phyloP scores from a whole-genome alignment of 2,329 filamentous ascomycete genomes.

The Diplodia mutila region DNA sequence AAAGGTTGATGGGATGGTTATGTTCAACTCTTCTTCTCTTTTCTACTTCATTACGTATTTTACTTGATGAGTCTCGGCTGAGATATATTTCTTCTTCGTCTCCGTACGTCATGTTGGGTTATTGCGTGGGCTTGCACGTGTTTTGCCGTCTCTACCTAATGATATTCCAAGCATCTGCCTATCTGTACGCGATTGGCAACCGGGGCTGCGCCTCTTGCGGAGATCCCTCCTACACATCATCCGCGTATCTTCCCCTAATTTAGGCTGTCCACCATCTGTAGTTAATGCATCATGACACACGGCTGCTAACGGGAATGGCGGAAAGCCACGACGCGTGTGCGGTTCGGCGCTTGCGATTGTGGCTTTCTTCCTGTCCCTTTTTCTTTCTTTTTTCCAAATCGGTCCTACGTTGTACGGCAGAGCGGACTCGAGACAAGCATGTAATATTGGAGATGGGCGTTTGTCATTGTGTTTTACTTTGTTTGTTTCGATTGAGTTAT shows the following conservation, averaged over 20 bases:
- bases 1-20: slow-evolving; percentile 11
- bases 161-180: neutral
- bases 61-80: neutral
- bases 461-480: neutral
- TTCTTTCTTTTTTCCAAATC: neutral
- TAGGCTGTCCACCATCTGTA: too few relatives aligned
- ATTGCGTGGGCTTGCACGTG: neutral
- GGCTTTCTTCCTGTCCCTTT: neutral
- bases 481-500: too few relatives aligned
- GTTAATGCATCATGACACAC: too few relatives aligned
- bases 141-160: neutral
- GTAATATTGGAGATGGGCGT: neutral
- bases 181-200: neutral
- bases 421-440: neutral
- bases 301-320: neutral
- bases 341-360: neutral
- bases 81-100: neutral
- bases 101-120: neutral
- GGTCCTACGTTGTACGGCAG: neutral
- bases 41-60: neutral
- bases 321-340: neutral
- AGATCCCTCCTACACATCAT: neutral
- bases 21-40: neutral
- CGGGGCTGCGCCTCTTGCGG: neutral
- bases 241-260: too few relatives aligned